Base-by-base conservation (phyloP, 371 early-diverging fungal genomes). In the Rhizopus stolonifer region DNA sequence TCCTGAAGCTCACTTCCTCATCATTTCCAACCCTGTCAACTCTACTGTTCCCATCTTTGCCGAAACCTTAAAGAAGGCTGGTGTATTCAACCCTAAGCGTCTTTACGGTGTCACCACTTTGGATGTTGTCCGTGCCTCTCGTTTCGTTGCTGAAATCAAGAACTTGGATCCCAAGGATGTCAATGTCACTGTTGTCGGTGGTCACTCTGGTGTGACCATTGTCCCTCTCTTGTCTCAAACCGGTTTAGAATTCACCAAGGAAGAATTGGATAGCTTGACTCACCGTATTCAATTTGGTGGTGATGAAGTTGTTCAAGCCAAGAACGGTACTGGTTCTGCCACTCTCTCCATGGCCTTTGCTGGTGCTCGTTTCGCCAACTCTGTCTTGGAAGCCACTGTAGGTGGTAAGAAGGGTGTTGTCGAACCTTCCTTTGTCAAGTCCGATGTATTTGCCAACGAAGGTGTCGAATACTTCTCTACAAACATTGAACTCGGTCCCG, bases 11-110 rank as follows among this genome's bases (percentile, higher is more conserved):
- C 87, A 90, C 84, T 70, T 96, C 74, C 80, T 89, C 49, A 87
- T 99, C 81, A 99, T 99, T 80, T 92, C 98, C 72, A 99, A 99
- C 92, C 99, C 99, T 43, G 99, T 99, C 74, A 99, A 99, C 92
- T 98, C 98, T 36, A 99, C 98, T 54, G 97, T 99, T 52, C 98
- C 99, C 60, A 98, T 99, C 70, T 92, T 93, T 59, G 90, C 95
- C 55, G 98, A 99, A 83, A 92, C 91, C 57, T 85, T 96, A 79
- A 96, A 96, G 87, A 85, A 88, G 80, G 83, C 83, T 65, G 91
- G 91, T 64, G 94, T 95, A 64, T 95, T 86, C 67, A 92, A 97
- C 82, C 92, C 95, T 70, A 90, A 89, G 83, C 78, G 90, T 65
- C 72, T 98, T 54, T 96, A 97, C 72, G 99, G 99, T 75, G 96